Evolutionary conservation across 2,329 filamentous ascomycete genomes (phyloP), one percentile per base, ranked within the genome.

Genomic region (Fusarium transvaalense): DNA sequence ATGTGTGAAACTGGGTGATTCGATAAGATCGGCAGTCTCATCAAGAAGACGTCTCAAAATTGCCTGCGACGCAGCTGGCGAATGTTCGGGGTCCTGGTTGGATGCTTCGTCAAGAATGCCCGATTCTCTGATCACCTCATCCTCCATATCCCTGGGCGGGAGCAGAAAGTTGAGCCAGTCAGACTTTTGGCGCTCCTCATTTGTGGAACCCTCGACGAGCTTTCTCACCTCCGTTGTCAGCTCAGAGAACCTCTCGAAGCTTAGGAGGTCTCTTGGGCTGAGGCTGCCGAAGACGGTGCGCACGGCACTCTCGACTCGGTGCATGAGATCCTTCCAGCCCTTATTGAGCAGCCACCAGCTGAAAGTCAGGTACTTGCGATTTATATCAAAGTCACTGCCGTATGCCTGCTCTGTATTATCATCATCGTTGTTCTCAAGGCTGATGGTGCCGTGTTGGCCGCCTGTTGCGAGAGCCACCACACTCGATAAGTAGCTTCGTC

Each of bases 281-380:
- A 97, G 83, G 65, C 88, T 85, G n/a, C 93, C 93, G 78, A 97
- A 98, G 25, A 95, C 92, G 54, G 97, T 91, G 72, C 91, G 91
- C 25, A 99, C 96, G 6, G 94, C 94, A n/a, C 84, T 82, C 76
- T 94, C 90, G 47, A 99, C 94, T 68, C 90, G 91, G 58, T 89
- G 84, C 86, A 94, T 91, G 58, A 98, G 82, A 60, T 94, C 89
- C 69, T 89, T 88, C 90, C 94, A 98, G 42, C 96, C 96, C 69
- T 89, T 89, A 80, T 99, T 95, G 47, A 99, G 84, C 46, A 99
- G 83, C 94, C 95, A 99, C 96, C 96, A 99, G 80, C 93, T 97
- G 78, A 98, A 97, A 39, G 94, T 97, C 48, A 99, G 85, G 76
- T 98, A 99, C 76, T 92, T 92, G 72, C 94, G 87, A 80, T 99